Percentiles rank a stretch among this genome's conserved stretches.
phyloP scores from a whole-genome alignment of 1,284 basidiomycete species.

The Tilletia indica region DNA sequence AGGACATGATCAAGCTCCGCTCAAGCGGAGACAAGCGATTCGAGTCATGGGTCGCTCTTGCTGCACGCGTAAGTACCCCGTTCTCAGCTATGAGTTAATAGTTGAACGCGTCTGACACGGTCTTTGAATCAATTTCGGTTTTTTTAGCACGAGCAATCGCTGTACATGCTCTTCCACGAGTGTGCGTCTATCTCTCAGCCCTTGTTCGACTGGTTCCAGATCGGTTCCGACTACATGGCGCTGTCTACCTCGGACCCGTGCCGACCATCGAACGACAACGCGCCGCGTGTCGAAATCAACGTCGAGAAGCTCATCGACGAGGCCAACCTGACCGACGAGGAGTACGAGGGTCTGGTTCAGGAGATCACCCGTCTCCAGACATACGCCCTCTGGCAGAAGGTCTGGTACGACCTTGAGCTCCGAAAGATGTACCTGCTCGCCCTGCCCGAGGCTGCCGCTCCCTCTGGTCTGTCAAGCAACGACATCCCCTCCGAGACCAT shows the following conservation, averaged over 20 bases:
- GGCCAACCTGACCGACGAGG: slow-evolving; percentile 40
- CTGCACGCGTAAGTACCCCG: slow-evolving; percentile 17
- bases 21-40: neutral
- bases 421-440: slow-evolving; percentile 48
- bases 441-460: slow-evolving; percentile 33
- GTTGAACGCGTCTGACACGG: neutral
- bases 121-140: neutral
- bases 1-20: slow-evolving; percentile 21
- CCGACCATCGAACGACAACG: slow-evolving; percentile 18
- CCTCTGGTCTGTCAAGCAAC: slow-evolving; percentile 33
- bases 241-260: slow-evolving; percentile 22
- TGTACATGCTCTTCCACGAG: slow-evolving; percentile 26
- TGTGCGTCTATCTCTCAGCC: slow-evolving; percentile 21
- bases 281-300: slow-evolving; percentile 21
- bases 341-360: slow-evolving; percentile 42
- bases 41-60: slow-evolving; percentile 24
- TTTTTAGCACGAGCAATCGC: slow-evolving; percentile 22
- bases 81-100: neutral
- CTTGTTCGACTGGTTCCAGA: slow-evolving; percentile 26
- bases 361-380: slow-evolving; percentile 41
- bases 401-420: slow-evolving; percentile 51
- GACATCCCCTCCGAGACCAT: slow-evolving; percentile 33
- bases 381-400: slow-evolving; percentile 50
- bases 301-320: slow-evolving; percentile 37
- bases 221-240: slow-evolving; percentile 24